Evolutionary conservation across 2,329 filamentous ascomycete species (phyloP), one percentile per base, ranked within the genome.

Genomic region (Colletotrichum kahawae): DNA sequence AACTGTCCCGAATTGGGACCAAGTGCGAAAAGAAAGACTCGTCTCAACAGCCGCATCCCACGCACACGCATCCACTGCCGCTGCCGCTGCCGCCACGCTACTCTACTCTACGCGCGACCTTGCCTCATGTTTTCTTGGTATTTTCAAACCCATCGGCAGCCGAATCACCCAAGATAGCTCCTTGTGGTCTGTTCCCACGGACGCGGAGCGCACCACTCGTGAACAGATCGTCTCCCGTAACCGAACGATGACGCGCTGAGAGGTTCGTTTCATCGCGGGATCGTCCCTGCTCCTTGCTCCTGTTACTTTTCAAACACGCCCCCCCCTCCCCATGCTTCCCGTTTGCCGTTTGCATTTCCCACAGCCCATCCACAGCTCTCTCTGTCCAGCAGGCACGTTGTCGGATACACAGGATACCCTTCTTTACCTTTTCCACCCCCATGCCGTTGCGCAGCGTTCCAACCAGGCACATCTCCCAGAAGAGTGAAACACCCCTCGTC

Each of bases 201-300:
- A 29, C 29, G 59, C 34, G 48, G 71, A 65, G 51, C 67, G 67
- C 38, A 70, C 33, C 67, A 60, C 48, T 62, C 36, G 62, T 74
- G 67, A 70, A 54, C 60, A 70, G 60, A 66, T 70, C 59, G 71
- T 70, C 66, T 62, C 36, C 57, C 70, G 65, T 70, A 66, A 62
- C 65, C 38, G 65, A 69, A 69, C 51, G 60, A 75, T 71, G 71
- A 74, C 71, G 67, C 71, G 67, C 71, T 66, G 67, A 70, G 68
- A 71, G 38, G 71, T 77, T 77, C 71, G 75, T 77, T 71, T 67
- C 68, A 68, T 75, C 57, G 72, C 63, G 65, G 72, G 72, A 75
- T 76, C 48, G 57, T 33, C 69, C 72, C 65, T 77, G 68, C 69
- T 67, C 38, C 54, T 48, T 59, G 54, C 67, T 60, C n/a, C 43